Evolutionary conservation across 2,329 filamentous ascomycete species (phyloP).

Genomic region (Didymellaceae sp.): DNA sequence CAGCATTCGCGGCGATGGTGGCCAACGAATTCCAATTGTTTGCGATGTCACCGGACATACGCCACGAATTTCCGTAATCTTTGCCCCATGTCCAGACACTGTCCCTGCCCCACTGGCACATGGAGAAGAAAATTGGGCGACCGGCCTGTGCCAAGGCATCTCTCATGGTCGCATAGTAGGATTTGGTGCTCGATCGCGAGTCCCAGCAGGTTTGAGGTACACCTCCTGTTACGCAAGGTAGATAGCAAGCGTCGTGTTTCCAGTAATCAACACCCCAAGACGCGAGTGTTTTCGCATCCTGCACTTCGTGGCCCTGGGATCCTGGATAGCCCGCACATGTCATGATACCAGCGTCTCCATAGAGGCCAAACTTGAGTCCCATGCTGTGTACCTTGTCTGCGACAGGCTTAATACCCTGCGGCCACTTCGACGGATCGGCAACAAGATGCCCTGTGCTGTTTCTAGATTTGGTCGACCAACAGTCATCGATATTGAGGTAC

Average conservation of each 20-base stretch:
- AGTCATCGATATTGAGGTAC: background rate
- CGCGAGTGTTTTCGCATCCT: background rate
- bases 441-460: background rate
- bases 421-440: background rate
- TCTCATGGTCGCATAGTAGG: background rate
- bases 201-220: background rate
- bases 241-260: background rate
- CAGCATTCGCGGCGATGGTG: background rate
- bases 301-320: background rate
- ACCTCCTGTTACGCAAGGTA: background rate
- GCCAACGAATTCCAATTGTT: background rate
- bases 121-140: background rate
- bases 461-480: background rate
- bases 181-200: background rate
- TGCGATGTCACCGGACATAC: background rate
- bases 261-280: background rate
- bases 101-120: background rate
- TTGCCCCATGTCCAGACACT: background rate
- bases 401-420: background rate
- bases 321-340: background rate
- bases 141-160: background rate
- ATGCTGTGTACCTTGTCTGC: background rate
- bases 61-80: background rate
- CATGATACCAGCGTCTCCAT: background rate
- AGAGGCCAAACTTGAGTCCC: background rate